These are phyloP conservation scores for Aspergillus jensenii DNA, from an alignment of 2,329 filamentous ascomycete genomes.

Conservation along the genomic window DNA sequence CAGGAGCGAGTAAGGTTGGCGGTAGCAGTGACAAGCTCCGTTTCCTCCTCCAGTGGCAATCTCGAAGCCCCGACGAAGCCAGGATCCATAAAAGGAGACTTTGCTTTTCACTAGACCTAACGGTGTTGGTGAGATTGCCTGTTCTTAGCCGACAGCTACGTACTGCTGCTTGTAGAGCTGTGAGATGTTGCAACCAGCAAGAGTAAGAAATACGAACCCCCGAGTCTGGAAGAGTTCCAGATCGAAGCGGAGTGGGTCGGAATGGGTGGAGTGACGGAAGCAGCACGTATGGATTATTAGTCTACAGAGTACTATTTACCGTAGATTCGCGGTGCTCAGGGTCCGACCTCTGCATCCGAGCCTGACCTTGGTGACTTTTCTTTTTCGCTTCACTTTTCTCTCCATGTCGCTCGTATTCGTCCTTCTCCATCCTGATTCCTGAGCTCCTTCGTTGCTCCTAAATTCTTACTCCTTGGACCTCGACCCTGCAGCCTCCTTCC, in stretches of 20 bases:
- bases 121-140: not conserved
- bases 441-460: not conserved
- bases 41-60: not conserved
- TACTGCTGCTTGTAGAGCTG: too few species aligned
- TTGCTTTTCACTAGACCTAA: not conserved
- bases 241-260: not conserved
- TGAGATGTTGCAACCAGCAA: too few species aligned
- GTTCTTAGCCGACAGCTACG: too few species aligned
- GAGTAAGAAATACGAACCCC: not conserved
- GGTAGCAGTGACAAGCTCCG: conserved; percentile 6
- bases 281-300: not conserved
- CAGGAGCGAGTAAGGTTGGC: conserved; percentile 22
- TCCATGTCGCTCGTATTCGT: not conserved
- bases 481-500: not conserved
- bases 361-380: not conserved
- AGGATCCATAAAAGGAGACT: conserved; percentile 5
- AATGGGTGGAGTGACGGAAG: conserved; percentile 1
- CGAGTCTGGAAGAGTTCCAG: not conserved
- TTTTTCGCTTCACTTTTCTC: not conserved
- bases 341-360: not conserved
- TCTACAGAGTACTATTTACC: not conserved
- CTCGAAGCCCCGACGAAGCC: not conserved
- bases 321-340: not conserved
- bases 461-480: not conserved
- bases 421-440: not conserved